phyloP scores from a whole-genome alignment of 106 monocot species.

The Ottelia alismoides region DNA sequence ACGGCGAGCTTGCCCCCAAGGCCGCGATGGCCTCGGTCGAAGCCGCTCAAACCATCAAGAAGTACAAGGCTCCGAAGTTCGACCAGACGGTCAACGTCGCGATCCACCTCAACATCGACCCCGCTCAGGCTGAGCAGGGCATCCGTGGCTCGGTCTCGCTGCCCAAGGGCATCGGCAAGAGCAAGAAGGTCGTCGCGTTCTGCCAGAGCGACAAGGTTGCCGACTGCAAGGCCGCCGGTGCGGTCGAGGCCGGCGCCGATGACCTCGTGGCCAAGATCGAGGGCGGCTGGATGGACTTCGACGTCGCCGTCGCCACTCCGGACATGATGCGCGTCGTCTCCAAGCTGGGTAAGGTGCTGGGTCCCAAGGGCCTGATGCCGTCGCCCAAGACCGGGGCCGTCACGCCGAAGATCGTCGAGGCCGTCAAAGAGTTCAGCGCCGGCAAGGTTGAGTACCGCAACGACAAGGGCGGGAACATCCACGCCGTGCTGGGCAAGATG shows the following conservation, averaged over 20 bases:
- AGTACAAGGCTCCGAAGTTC: not conserved
- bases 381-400: not conserved
- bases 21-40: not conserved
- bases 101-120: not conserved
- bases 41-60: not conserved
- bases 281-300: not conserved
- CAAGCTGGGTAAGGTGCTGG: not conserved
- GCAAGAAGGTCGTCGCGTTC: not conserved
- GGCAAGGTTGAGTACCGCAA: too few species aligned
- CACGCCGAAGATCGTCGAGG: not conserved
- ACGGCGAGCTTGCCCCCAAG: too few species aligned
- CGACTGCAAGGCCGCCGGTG: not conserved
- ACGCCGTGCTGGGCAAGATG: too few species aligned
- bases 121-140: not conserved
- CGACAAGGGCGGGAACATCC: too few species aligned
- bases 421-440: too few species aligned
- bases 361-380: not conserved
- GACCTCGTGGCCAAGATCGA: not conserved
- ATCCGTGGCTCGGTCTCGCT: not conserved
- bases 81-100: not conserved
- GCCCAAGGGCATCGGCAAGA: not conserved
- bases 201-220: not conserved
- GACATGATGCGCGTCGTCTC: not conserved
- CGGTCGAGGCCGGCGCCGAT: not conserved
- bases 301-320: not conserved